Evolutionary conservation across 192 early-diverging fungal genomes (phyloP), one percentile per base, ranked within the genome.

Genomic region (Coemansia sp.): DNA sequence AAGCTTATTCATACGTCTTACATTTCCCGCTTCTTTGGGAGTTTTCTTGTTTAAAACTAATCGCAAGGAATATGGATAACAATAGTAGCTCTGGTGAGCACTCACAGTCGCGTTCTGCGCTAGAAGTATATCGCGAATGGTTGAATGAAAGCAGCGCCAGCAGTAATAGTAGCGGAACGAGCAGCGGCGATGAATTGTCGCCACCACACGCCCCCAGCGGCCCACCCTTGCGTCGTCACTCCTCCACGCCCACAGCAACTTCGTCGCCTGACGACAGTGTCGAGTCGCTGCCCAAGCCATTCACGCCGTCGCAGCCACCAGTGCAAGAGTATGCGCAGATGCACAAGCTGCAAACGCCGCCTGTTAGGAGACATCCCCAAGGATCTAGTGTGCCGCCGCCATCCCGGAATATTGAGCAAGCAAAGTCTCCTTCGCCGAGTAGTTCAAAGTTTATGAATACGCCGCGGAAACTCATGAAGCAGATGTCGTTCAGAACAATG

Each of bases 111-210:
- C 59, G 31, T 14, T 65, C 75, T 17, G 70, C 72, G 27, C 35
- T 79, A 17, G 68, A 79, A 24, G 53, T 35, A 27, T 79, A 79
- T 50, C 77, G 72, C 40, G 31, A 68, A 34, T 79, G 77, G 77
- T 62, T 79, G 54, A 63, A 74, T 19, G 67, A 74, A 31, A 54
- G 45, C 31, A 74, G 72, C 56, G 61, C 46, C 39, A 68, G 69
- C 57, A 68, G 70, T 42, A 50, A 33, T 36, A 37, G 33, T 6
- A 31, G 46, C 27, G 42, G 46, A 0, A 51, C 44, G 9, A 40
- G 51, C 57, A 63, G 61, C n/a, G 62, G 33, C 8, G 41, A 57
- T 6, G 44, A 61, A 21, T 14, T 48, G 48, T 37, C 59, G 6
- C 45, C 36, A 31, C 36, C 44, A 29, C 59, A 45, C 3, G 16